phyloP scores from a whole-genome alignment of 2,329 filamentous ascomycete species.

The Neophaeococcomyces aloes region DNA sequence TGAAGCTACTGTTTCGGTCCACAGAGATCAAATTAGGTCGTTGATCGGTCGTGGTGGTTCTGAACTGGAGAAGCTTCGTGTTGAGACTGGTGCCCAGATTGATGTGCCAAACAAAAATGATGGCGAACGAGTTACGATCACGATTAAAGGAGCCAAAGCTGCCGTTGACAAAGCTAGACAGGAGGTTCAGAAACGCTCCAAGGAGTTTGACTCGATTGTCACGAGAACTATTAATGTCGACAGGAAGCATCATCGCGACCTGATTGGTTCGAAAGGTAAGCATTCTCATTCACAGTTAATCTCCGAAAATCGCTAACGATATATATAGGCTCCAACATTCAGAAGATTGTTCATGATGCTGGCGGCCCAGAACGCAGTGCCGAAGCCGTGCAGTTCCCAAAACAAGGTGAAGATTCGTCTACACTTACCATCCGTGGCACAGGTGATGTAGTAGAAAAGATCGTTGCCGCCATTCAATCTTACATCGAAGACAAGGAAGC shows the following conservation, averaged over 20 bases:
- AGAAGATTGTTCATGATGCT: constrained; percentile 73
- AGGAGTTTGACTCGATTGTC: constrained; percentile 82
- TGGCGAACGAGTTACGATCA: constrained; percentile 68
- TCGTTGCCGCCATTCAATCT: constrained; percentile 67
- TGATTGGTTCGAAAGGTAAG: constrained; percentile 72
- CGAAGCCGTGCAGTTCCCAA: constrained; percentile 88
- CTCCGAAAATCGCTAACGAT: constrained; percentile 41
- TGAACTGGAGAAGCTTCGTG: constrained; percentile 81
- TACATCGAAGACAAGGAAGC: constrained; percentile 76
- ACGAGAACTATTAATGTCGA: constrained; percentile 79
- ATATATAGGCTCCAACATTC: constrained; percentile 52
- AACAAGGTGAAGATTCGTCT: constrained; percentile 70
- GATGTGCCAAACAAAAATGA: constrained; percentile 79
- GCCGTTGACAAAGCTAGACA: constrained; percentile 89
- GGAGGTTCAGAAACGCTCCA: constrained; percentile 73
- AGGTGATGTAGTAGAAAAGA: constrained; percentile 74
- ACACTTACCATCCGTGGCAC: constrained; percentile 82
- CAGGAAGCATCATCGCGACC: constrained; percentile 77
- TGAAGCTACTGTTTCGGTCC: constrained; percentile 68
- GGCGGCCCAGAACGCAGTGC: constrained; percentile 83
- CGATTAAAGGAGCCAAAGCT: constrained; percentile 82
- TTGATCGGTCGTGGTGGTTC: constrained; percentile 84
- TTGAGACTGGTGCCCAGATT: constrained; percentile 75
- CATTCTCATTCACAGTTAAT: constrained; percentile 25
- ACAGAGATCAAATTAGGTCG: constrained; percentile 85